Evolutionary conservation across 768 basidiomycete species (phyloP).

Genomic region (Trametes cingulata): DNA sequence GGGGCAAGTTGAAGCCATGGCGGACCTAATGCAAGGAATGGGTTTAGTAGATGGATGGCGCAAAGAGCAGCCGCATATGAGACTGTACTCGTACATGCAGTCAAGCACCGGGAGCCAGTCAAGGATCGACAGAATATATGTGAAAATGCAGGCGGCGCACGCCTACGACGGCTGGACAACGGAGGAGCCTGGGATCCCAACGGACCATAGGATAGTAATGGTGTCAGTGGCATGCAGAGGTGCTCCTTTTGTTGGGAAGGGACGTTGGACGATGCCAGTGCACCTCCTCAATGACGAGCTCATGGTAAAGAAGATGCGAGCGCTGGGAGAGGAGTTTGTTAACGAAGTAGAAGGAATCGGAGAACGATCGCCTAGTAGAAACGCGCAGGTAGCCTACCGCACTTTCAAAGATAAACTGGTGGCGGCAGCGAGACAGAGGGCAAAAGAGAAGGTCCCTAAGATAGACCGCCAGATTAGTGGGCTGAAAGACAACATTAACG

Average conservation of each 20-base stretch:
- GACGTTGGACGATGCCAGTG: conserved; percentile 6
- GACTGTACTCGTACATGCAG: neutral
- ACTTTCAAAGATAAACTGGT: neutral
- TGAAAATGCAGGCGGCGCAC: neutral
- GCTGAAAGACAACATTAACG: neutral
- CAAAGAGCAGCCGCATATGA: no score
- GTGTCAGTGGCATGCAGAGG: neutral
- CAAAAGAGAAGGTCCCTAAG: neutral
- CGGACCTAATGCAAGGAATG: neutral
- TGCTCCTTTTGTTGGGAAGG: conserved; percentile 6
- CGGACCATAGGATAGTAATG: conserved; percentile 8
- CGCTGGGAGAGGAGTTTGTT: neutral
- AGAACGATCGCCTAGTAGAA: neutral
- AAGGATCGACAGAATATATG: neutral
- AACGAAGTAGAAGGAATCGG: neutral
- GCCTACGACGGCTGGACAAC: neutral
- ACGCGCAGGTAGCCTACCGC: neutral
- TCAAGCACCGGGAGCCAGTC: neutral
- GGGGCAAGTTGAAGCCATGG: neutral
- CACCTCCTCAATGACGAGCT: neutral
- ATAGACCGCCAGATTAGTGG: neutral
- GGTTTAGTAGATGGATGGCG: neutral
- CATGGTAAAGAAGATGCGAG: neutral
- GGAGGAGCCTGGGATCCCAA: neutral
- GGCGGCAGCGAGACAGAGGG: neutral